These are phyloP conservation scores for Serendipita sp. DNA, from an alignment of 768 basidiomycete species.

Conservation along the genomic window DNA sequence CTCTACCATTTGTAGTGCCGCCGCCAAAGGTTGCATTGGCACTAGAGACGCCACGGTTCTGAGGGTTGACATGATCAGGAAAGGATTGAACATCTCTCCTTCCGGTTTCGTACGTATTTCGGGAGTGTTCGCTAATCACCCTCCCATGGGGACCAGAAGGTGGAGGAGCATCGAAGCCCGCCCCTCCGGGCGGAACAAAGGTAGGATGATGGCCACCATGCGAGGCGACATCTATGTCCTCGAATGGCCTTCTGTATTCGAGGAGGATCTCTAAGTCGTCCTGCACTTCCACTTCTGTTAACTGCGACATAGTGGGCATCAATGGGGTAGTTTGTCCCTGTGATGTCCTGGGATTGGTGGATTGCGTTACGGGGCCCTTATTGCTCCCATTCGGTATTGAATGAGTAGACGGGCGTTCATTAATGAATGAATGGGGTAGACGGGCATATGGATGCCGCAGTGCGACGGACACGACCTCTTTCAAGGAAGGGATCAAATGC, in stretches of 20 bases:
- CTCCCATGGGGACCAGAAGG: too few relatives aligned
- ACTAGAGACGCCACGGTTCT: conserved; percentile 3
- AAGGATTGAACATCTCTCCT: background rate
- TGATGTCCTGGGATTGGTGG: background rate
- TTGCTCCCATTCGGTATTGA: background rate
- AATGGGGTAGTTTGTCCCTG: too few relatives aligned
- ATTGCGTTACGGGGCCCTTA: background rate
- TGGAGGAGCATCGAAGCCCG: too few relatives aligned
- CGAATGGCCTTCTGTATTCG: background rate
- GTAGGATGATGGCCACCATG: too few relatives aligned
- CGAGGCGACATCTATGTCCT: background rate
- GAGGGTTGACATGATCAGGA: background rate
- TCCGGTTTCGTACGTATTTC: background rate
- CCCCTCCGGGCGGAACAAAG: too few relatives aligned
- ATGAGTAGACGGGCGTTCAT: background rate
- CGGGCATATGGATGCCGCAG: conserved; percentile 1
- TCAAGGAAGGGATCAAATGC: background rate
- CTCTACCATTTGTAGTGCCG: background rate
- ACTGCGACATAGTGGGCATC: conserved; percentile 5
- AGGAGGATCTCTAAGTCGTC: conserved; percentile 7
- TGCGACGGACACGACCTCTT: background rate
- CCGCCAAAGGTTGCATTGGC: conserved; percentile 2
- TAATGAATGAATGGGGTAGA: background rate
- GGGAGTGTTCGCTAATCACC: too few relatives aligned
- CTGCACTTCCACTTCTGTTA: conserved; percentile 3